Evolutionary conservation across 1,284 basidiomycete species (phyloP).

Genomic region (Cutaneotrichosporon sp.): DNA sequence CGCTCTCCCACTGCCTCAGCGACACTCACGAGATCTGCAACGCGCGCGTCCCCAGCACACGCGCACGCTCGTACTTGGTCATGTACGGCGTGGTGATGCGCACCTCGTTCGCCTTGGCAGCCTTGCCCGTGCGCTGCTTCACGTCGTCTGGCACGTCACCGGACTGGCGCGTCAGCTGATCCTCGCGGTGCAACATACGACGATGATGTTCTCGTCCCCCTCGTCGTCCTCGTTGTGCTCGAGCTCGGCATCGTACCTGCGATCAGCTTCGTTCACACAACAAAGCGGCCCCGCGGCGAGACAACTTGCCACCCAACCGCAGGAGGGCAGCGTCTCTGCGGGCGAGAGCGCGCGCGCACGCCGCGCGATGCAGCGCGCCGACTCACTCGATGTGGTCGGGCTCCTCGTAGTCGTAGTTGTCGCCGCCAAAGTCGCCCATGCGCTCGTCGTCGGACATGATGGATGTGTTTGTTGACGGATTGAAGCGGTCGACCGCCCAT

Average conservation of each 20-base stretch:
- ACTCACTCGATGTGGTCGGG: slow-evolving; percentile 29
- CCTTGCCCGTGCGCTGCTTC: slow-evolving; percentile 60
- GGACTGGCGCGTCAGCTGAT: slow-evolving; percentile 13
- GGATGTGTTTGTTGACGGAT: not conserved
- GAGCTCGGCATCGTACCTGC: slow-evolving; percentile 23
- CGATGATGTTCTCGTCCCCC: slow-evolving; percentile 22
- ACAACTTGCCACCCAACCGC: no score
- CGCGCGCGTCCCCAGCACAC: slow-evolving; percentile 97
- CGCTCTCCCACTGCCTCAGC: no score
- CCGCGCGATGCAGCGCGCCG: not conserved
- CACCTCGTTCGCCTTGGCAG: slow-evolving; percentile 81
- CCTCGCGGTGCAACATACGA: slow-evolving; percentile 3
- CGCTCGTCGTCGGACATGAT: slow-evolving; percentile 29
- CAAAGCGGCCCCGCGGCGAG: no score
- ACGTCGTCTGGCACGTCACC: slow-evolving; percentile 39
- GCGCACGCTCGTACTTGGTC: slow-evolving; percentile 98
- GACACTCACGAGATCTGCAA: slow-evolving; percentile 88
- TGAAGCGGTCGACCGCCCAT: not conserved
- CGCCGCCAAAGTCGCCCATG: slow-evolving; percentile 24
- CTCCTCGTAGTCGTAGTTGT: slow-evolving; percentile 22
- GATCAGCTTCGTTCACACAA: slow-evolving; percentile 6
- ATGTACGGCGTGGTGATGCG: slow-evolving; percentile 96
- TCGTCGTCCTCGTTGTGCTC: slow-evolving; percentile 16
- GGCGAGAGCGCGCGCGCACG: no score
- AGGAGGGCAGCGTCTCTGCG: no score